Base-by-base conservation (phyloP, 352 stramenopile species). In the Globisporangium okanoganense region DNA sequence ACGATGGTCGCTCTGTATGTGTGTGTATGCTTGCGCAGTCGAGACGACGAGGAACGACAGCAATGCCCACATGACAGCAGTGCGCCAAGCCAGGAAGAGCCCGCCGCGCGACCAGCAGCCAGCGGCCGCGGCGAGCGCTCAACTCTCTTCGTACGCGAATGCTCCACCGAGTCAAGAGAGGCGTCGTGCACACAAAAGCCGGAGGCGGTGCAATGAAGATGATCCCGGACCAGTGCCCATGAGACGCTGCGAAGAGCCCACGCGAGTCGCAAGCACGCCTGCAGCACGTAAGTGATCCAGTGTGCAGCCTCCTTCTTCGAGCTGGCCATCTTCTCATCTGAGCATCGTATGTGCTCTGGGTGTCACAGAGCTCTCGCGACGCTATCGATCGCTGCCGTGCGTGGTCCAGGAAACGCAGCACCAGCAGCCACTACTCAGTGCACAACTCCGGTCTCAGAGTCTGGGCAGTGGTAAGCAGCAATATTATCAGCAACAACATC, bases 401-500 rank as follows among this genome's bases (percentile, higher is more conserved):
- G 36, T 36, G 12, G n/a, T 59, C 9, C 38, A 59, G 36, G 38
- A 29, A 20, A 13, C 16, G n/a, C 16, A 14, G 5, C 36, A 29
- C 10, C 25, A 51, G 7, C 53, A 50, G 53, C 16, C 53, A 18
- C 24, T 51, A 24, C 24, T 25, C 38, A 22, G 33, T 13, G 20
- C 52, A 18, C 36, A 38, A 13, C 13, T 45, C 5, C 56, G 43
- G 24, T 55, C 44, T 6, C 56, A 55, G 56, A 62, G 56, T 16
- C 40, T 62, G 44, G 56, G 45, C 22, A 55, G 40, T 12, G 56
- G 56, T 62, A 53, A 10, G 49, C 0, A 13, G 25, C 16, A 38
- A 20, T 16, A 25, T 18, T 12, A 14, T 56, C 48, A 52, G 12
- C 7, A 20, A n/a, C 3, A 54, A 16, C 16, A 24, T 25, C 5